Conservation (phyloP, 805 yeast species). For the Maudiozyma pseudohumilis region DNA sequence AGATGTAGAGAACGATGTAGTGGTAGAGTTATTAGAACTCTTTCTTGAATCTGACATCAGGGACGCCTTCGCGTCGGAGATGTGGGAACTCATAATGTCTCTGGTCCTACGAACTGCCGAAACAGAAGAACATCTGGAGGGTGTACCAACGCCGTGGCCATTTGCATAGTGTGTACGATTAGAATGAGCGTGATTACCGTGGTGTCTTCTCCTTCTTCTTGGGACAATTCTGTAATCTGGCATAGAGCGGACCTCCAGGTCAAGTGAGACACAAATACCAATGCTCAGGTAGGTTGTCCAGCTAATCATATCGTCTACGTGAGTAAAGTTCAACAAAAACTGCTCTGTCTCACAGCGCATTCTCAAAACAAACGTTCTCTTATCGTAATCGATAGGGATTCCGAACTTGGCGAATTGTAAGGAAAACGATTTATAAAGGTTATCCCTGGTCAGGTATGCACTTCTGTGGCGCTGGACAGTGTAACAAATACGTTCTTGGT, state of each 20-base stretch:
- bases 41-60: not conserved
- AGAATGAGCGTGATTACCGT: conserved; percentile 16
- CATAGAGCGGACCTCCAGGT: conserved; percentile 56
- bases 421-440: conserved; percentile 55
- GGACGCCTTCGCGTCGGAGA: not conserved
- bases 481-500: conserved; percentile 19
- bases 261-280: conserved; percentile 75
- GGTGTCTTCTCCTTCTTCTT: conserved; percentile 47
- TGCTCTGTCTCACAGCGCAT: conserved; percentile 80
- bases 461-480: conserved; percentile 13
- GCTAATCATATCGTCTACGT: conserved; percentile 55
- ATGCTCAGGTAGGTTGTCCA: conserved; percentile 69
- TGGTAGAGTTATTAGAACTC: too few relatives aligned
- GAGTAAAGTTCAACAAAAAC: conserved; percentile 53
- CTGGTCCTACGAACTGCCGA: not conserved
- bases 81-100: not conserved
- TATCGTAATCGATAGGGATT: conserved; percentile 73
- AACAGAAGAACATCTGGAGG: not conserved
- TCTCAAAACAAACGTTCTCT: conserved; percentile 57
- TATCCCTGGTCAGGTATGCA: conserved; percentile 26
- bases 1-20: too few relatives aligned
- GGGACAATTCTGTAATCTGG: conserved; percentile 80
- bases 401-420: conserved; percentile 81
- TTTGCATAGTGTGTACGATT: not conserved
- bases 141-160: not conserved